Percentiles rank a stretch among this genome's conserved stretches.
These are phyloP conservation scores for Candida tropicalis DNA, from an alignment of 1,139 yeast genomes.

Conservation along the genomic window DNA sequence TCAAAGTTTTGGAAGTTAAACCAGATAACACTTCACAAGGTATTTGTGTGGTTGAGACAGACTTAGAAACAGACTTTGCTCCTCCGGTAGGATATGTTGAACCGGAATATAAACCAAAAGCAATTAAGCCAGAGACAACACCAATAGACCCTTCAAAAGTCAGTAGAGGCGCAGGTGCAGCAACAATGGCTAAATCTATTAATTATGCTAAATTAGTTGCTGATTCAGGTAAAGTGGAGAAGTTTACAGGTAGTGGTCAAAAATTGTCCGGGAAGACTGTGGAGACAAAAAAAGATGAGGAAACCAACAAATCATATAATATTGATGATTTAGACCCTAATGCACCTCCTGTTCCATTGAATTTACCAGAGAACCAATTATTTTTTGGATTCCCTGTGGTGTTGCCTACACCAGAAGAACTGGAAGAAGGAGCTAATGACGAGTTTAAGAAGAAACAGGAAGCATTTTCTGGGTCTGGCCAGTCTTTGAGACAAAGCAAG, in stretches of 20 bases:
- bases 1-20: conserved; percentile 83
- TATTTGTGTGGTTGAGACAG: conserved; percentile 95
- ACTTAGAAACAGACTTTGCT: conserved; percentile 95
- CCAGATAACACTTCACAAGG: conserved; percentile 70
- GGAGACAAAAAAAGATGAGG: conserved; percentile 18
- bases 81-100: conserved; percentile 99
- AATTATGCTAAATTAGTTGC: conserved; percentile 65
- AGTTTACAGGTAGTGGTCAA: conserved; percentile 68
- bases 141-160: conserved; percentile 41
- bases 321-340: conserved; percentile 48
- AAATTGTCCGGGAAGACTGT: conserved; percentile 68
- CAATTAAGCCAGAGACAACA: conserved; percentile 31
- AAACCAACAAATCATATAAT: conserved; percentile 16
- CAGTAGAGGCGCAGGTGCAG: conserved; percentile 53
- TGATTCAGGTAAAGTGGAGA: conserved; percentile 21
- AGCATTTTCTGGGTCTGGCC: conserved; percentile 64
- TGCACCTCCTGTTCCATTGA: conserved; percentile 71
- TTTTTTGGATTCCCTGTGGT: conserved; percentile 92
- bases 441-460: conserved; percentile 18
- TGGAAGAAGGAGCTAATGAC: conserved; percentile 29
- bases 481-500: conserved; percentile 69
- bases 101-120: conserved; percentile 59
- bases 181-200: conserved; percentile 80
- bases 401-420: conserved; percentile 60
- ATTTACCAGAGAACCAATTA: conserved; percentile 79